Evolutionary conservation across 345 rosid species (phyloP).

Genomic region (Anastatica hierochuntica): DNA sequence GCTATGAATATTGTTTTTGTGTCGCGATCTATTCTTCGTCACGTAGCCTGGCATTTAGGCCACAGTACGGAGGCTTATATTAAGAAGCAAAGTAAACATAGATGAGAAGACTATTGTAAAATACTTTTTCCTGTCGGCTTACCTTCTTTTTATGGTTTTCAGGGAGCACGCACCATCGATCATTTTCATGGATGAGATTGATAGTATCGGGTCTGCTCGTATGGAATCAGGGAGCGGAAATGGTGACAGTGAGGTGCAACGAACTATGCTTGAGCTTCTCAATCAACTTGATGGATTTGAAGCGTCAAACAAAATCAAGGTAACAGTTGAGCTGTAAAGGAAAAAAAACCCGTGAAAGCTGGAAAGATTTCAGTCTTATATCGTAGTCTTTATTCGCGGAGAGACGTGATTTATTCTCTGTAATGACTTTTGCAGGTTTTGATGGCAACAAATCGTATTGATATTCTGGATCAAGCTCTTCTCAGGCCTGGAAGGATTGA

Average conservation of each 20-base stretch:
- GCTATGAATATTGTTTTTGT: not conserved
- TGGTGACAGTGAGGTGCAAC: constrained; percentile 95
- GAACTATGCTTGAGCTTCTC: constrained; percentile 99
- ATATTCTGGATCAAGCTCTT: constrained; percentile 95
- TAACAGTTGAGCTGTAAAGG: too few relatives aligned
- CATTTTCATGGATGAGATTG: constrained; percentile 97
- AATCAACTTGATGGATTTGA: constrained; percentile 98
- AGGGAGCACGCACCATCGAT: constrained; percentile 99
- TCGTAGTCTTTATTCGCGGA: too few relatives aligned
- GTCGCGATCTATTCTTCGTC: not conserved
- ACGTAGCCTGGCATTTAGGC: not conserved
- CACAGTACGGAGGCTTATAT: not conserved
- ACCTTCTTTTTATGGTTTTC: not conserved
- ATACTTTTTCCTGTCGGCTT: not conserved
- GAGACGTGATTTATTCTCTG: not conserved
- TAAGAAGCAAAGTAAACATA: not conserved
- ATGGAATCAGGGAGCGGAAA: constrained; percentile 99
- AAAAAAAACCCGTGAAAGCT: too few relatives aligned
- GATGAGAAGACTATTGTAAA: not conserved
- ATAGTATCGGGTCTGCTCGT: constrained; percentile 97
- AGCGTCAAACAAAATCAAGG: constrained; percentile 99
- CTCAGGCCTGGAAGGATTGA: constrained; percentile 98
- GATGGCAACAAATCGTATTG: constrained; percentile 98
- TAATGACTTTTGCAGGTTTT: constrained; percentile 48
- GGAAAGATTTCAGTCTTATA: too few relatives aligned